These are phyloP conservation scores for Coprinellus micaceus DNA, from an alignment of 768 basidiomycete genomes.

Conservation along the genomic window DNA sequence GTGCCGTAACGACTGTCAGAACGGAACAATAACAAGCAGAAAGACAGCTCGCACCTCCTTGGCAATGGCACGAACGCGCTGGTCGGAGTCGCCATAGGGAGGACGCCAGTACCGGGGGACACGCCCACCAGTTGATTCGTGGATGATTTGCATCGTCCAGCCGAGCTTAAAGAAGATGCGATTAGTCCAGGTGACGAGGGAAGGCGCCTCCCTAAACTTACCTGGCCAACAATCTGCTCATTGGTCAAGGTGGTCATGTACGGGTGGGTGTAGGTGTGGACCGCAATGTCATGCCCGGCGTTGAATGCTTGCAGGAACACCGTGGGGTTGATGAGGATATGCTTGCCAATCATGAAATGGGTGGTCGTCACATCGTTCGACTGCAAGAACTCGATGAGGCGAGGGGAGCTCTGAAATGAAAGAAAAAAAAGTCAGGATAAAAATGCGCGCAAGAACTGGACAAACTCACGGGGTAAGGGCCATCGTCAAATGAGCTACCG, in stretches of 20 bases:
- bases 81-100: conserved; percentile 82
- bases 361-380: conserved; percentile 68
- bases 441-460: neutral
- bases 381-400: conserved; percentile 64
- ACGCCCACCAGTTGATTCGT: conserved; percentile 76
- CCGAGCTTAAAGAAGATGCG: conserved; percentile 47
- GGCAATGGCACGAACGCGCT: conserved; percentile 81
- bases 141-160: conserved; percentile 76
- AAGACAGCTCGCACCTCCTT: conserved; percentile 48
- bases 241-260: conserved; percentile 80
- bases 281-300: conserved; percentile 43
- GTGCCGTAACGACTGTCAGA: neutral
- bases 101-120: conserved; percentile 78
- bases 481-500: conserved; percentile 76
- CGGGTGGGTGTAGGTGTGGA: conserved; percentile 71
- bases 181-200: too few species aligned
- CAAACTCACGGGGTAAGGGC: conserved; percentile 49
- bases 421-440: neutral
- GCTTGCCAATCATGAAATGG: conserved; percentile 86
- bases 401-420: conserved; percentile 20
- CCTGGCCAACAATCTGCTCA: conserved; percentile 63
- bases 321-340: conserved; percentile 58
- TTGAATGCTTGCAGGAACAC: conserved; percentile 54
- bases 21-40: neutral
- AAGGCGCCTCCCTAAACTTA: conserved; percentile 15